phyloP scores from a whole-genome alignment of 768 basidiomycete genomes.

The Coprinopsis marcescibilis region DNA sequence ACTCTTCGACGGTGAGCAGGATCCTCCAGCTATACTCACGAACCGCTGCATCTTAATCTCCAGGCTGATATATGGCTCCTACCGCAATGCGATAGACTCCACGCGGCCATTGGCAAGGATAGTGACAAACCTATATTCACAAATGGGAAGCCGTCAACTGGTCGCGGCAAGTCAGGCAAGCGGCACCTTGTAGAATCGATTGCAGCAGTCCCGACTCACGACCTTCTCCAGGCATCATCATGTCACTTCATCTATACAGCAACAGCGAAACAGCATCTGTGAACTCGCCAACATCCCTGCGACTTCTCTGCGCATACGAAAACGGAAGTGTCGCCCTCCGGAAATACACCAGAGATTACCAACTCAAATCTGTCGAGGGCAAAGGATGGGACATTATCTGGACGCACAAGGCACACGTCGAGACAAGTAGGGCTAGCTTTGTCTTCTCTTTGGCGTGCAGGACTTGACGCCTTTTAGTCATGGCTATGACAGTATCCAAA shows the following conservation, averaged over 20 bases:
- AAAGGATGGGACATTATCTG: constrained; percentile 69
- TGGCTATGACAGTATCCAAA: constrained; percentile 74
- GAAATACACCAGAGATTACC: constrained; percentile 36
- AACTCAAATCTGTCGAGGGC: constrained; percentile 57
- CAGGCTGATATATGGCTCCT: constrained; percentile 88
- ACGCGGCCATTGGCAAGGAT: constrained; percentile 78
- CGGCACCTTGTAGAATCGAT: background rate
- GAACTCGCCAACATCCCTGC: constrained; percentile 34
- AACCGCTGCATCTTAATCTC: constrained; percentile 5
- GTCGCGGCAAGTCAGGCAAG: constrained; percentile 53
- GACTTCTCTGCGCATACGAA: constrained; percentile 76
- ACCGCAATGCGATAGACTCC: constrained; percentile 61
- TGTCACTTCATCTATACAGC: constrained; percentile 70
- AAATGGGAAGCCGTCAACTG: constrained; percentile 39
- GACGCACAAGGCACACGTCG: constrained; percentile 61
- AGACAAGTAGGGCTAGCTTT: constrained; percentile 49
- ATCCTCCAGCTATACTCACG: background rate
- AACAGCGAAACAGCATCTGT: constrained; percentile 7
- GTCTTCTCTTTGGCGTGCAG: background rate
- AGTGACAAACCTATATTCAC: constrained; percentile 29
- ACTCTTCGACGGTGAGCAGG: constrained; percentile 68
- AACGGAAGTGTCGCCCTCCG: constrained; percentile 79
- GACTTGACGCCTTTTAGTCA: constrained; percentile 42
- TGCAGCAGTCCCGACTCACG: background rate
- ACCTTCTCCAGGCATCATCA: constrained; percentile 65